phyloP scores from a whole-genome alignment of 2,329 filamentous ascomycete species.

The Talaromyces islandicus region DNA sequence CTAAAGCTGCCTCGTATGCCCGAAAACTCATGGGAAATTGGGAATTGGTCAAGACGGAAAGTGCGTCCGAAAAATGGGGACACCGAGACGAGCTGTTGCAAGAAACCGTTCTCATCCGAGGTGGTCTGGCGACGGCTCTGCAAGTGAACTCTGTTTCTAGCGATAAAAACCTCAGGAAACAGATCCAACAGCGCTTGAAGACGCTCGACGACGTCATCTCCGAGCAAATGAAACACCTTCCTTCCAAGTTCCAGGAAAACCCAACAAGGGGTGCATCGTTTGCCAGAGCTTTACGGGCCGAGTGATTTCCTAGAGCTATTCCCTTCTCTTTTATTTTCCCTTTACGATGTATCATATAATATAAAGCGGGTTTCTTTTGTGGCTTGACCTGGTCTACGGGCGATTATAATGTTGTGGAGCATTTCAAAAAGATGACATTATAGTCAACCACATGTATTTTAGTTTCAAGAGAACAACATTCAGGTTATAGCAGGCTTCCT shows the following conservation, averaged over 20 bases:
- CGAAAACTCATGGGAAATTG: conserved; percentile 30
- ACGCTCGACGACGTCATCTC: conserved; percentile 51
- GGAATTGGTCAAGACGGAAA: conserved; percentile 20
- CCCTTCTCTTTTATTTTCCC: neutral
- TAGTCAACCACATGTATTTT: neutral
- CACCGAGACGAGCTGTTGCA: conserved; percentile 21
- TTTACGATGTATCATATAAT: conserved; percentile 1
- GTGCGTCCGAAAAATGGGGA: conserved; percentile 16
- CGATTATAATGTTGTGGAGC: neutral
- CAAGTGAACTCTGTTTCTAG: conserved; percentile 25
- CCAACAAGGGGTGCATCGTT: conserved; percentile 19
- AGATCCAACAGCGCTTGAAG: conserved; percentile 19
- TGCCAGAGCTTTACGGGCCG: neutral
- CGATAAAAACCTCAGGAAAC: conserved; percentile 18
- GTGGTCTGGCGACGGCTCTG: conserved; percentile 36
- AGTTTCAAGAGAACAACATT: neutral
- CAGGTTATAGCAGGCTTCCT: neutral
- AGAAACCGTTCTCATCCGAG: conserved; percentile 31
- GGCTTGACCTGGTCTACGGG: neutral
- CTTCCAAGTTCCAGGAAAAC: conserved; percentile 13
- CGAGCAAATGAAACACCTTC: conserved; percentile 14
- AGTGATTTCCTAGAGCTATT: neutral
- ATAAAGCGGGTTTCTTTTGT: neutral
- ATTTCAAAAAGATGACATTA: neutral
- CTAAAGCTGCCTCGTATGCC: conserved; percentile 35